Percentiles rank a stretch among this genome's conserved stretches.
These are phyloP conservation scores for Phoma herbarum DNA, from an alignment of 2,329 filamentous ascomycete species.

Conservation along the genomic window DNA sequence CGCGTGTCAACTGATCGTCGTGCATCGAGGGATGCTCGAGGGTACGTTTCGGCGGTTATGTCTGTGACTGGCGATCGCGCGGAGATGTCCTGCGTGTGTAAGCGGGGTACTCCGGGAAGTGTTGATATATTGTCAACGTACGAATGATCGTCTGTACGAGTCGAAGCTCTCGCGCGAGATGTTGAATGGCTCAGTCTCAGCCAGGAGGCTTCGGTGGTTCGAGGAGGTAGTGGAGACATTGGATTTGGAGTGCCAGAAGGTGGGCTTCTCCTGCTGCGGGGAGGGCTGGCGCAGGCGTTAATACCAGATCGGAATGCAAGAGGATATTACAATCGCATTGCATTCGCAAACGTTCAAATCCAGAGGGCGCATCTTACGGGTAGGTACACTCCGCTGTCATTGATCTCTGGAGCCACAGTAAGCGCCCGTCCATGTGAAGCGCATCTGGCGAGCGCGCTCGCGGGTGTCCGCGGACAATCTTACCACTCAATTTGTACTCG, in stretches of 20 bases:
- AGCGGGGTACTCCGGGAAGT: conserved; percentile 24
- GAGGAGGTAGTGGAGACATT: conserved; percentile 61
- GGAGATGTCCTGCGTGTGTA: conserved; percentile 77
- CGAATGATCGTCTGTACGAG: conserved; percentile 94
- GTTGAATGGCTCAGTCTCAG: conserved; percentile 90
- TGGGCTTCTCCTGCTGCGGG: conserved; percentile 86
- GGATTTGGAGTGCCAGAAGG: conserved; percentile 71
- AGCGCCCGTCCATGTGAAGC: conserved; percentile 33
- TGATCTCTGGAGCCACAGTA: conserved; percentile 73
- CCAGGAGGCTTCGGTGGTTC: conserved; percentile 70
- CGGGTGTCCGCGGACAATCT: conserved; percentile 29
- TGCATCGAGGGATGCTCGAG: conserved; percentile 60
- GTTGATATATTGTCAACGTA: conserved; percentile 59
- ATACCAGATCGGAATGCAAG: conserved; percentile 8
- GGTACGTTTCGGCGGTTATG: conserved; percentile 59
- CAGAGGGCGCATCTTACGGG: conserved; percentile 67
- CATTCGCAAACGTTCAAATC: conserved; percentile 2
- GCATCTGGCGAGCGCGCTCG: not conserved
- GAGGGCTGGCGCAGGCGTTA: conserved; percentile 64
- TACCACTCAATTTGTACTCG: conserved; percentile 64
- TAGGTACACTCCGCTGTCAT: conserved; percentile 93
- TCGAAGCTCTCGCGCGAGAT: conserved; percentile 98
- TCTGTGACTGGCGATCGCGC: conserved; percentile 81
- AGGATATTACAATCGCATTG: conserved; percentile 7
- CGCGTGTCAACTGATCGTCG: conserved; percentile 85